Conservation (phyloP, 148 eudicot genomes). For the Chenopodium suecicum region DNA sequence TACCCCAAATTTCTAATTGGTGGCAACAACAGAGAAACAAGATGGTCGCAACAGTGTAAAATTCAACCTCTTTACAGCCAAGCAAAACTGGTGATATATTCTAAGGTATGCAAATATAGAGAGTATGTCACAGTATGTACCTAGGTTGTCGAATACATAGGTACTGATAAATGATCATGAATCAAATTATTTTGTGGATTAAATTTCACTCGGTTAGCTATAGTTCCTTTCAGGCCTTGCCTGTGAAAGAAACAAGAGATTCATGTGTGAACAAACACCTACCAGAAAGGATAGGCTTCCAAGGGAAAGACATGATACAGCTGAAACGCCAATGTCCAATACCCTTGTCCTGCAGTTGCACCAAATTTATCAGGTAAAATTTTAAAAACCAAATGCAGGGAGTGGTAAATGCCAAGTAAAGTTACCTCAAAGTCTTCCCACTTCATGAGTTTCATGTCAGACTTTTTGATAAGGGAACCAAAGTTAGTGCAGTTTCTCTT, state of each 20-base stretch:
- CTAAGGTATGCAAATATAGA: neutral
- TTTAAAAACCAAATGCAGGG: neutral
- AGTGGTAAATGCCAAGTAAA: neutral
- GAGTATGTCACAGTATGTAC: neutral
- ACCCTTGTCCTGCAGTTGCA: slow-evolving; percentile 69
- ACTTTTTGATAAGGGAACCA: slow-evolving; percentile 71
- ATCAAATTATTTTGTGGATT: neutral
- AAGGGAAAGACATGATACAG: slow-evolving; percentile 83
- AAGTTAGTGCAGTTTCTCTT: slow-evolving; percentile 94
- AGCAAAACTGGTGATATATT: too few relatives aligned
- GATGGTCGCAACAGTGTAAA: too few relatives aligned
- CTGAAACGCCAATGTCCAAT: slow-evolving; percentile 98
- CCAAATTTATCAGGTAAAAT: neutral
- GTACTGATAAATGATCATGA: neutral
- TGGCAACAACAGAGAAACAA: too few relatives aligned
- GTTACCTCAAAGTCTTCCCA: slow-evolving; percentile 92
- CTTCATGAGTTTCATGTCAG: slow-evolving; percentile 85
- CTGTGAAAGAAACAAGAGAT: neutral
- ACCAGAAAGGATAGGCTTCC: slow-evolving; percentile 99
- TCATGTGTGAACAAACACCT: slow-evolving; percentile 10
- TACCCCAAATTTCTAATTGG: too few relatives aligned
- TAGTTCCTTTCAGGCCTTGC: neutral
- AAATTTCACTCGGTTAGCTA: neutral
- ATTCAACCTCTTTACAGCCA: too few relatives aligned
- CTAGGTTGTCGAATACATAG: neutral